A percentile compares a stretch with the other conserved stretches of the same genome.
These are phyloP conservation scores for Achaetomium macrosporum DNA, from an alignment of 2,329 filamentous ascomycete genomes.

Conservation along the genomic window DNA sequence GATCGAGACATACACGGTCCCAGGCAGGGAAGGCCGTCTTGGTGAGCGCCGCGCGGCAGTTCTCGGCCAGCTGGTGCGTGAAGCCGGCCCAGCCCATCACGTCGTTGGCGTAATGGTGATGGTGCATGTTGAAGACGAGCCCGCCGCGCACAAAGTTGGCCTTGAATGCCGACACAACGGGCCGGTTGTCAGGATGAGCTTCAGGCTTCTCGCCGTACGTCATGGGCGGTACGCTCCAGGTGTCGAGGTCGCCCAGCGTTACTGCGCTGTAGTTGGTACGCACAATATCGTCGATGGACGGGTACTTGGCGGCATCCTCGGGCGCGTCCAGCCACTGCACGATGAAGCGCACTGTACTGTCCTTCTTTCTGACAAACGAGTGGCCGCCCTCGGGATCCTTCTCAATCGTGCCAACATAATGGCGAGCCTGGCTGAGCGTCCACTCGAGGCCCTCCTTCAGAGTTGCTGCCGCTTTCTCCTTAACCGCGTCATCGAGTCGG, in stretches of 20 bases:
- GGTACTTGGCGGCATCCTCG: conserved; percentile 26
- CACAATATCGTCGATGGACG: conserved; percentile 35
- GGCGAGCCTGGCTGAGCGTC: conserved; percentile 33
- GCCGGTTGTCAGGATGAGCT: conserved; percentile 31
- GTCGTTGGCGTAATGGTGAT: conserved; percentile 39
- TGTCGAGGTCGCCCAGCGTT: conserved; percentile 29
- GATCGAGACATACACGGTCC: conserved; percentile 32
- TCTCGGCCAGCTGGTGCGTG: conserved; percentile 38
- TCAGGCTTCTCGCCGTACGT: conserved; percentile 36
- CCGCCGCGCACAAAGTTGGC: conserved; percentile 39
- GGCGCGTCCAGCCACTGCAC: conserved; percentile 28
- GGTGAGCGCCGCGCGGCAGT: conserved; percentile 33
- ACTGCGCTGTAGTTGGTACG: conserved; percentile 30
- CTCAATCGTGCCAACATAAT: conserved; percentile 36
- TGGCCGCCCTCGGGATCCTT: conserved; percentile 32
- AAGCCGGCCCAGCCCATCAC: conserved; percentile 37
- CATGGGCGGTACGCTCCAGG: conserved; percentile 34
- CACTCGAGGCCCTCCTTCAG: conserved; percentile 33
- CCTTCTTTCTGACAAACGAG: conserved; percentile 27
- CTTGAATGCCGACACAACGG: conserved; percentile 34
- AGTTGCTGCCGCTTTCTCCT: conserved; percentile 25
- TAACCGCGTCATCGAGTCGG: conserved; percentile 19
- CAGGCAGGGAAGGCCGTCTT: conserved; percentile 29
- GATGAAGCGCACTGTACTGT: conserved; percentile 26
- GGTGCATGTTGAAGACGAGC: conserved; percentile 36